Evolutionary conservation across 139 green algal genomes (phyloP), one percentile per base, ranked within the genome.

Genomic region (Tetradesmus lagerheimii): DNA sequence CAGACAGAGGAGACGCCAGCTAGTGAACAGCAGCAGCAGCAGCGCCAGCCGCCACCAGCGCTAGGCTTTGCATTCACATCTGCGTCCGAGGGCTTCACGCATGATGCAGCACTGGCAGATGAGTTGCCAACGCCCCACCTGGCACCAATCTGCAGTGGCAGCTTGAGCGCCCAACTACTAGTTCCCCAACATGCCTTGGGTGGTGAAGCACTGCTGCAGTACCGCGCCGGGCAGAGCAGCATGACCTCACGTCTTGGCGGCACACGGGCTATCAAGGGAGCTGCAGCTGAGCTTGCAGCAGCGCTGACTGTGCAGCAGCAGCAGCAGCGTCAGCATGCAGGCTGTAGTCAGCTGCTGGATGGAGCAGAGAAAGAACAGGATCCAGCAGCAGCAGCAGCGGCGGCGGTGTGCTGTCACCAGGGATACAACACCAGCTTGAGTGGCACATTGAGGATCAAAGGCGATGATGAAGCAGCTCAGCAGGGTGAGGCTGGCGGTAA

Each of bases 61-160:
- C 20, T n/a, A 6, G 23, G 57, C 12, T 71, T 71, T 71, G 57
- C 57, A 9, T 71, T 71, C 57, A 71, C 14, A 11, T 31, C 57
- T 15, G n/a, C n/a, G n/a, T n/a, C n/a, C n/a, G 57, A 71, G 23
- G 20, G 20, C 57, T 15, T 31, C 20, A 1, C 31, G 57, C 20
- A 71, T 4, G 8, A 6, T 71, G 57, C 57, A 71, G 57, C 23
- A 11, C 37, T 31, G 16, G 37, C 35, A 53, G 77, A 34, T 45
- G 77, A 83, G 77, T 20, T 83, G 77, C 77, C 77, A 50, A 83
- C 77, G 4, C 77, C 77, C 57, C 77, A 83, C 37, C 41, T 83
- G 77, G 35, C 57, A n/a, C 3, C 57, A n/a, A 71, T 4, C 57
- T 31, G 57, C 57, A 71, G 57, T 23, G 31, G 57, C 57, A 71